Evolutionary conservation across 2,329 filamentous ascomycete species (phyloP).

Genomic region (Sporothrix globosa): DNA sequence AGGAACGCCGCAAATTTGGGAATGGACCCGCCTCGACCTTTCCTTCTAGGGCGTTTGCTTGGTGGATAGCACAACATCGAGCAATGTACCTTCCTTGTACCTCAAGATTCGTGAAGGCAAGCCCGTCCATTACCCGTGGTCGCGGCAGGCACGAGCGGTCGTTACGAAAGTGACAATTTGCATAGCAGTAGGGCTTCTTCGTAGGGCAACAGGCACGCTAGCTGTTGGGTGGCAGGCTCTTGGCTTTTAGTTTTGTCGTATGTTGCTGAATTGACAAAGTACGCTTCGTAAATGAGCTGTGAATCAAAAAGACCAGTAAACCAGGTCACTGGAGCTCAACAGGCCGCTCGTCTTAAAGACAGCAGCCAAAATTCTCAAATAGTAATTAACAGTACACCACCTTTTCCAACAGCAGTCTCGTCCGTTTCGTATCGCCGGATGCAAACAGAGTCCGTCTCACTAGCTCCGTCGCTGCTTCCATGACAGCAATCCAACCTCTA

Average conservation of each 20-base stretch:
- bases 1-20: constrained; percentile 4
- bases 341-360: background rate
- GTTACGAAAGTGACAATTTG: too few relatives aligned
- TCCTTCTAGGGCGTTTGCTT: background rate
- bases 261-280: background rate
- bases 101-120: background rate
- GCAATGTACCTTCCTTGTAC: constrained; percentile 2
- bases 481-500: background rate
- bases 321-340: constrained; percentile 10
- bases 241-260: background rate
- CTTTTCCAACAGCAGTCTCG: too few relatives aligned
- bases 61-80: background rate
- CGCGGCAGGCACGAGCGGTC: background rate
- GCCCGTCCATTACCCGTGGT: background rate
- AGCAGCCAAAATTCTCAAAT: background rate
- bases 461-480: background rate
- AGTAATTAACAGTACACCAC: too few relatives aligned
- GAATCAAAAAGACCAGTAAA: constrained; percentile 10
- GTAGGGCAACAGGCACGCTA: background rate
- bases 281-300: background rate
- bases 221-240: background rate
- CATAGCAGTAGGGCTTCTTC: background rate
- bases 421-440: too few relatives aligned
- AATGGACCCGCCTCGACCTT: background rate
- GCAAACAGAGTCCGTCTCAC: background rate